Base-by-base conservation (phyloP, 2,329 filamentous ascomycete genomes). In the Emericellopsis atlantica region DNA sequence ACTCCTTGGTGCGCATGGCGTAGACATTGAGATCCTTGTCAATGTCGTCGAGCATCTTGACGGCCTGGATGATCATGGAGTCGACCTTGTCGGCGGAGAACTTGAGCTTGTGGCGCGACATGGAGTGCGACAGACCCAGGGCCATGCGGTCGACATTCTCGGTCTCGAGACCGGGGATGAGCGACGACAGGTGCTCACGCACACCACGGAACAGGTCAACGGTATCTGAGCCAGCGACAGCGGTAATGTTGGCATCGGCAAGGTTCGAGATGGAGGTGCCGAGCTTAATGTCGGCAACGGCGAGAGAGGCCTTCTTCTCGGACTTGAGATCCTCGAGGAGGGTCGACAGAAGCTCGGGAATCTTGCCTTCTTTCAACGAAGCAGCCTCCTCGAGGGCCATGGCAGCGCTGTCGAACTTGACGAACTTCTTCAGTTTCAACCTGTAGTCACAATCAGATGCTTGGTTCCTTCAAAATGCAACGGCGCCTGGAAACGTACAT, bases 21-120 rank as follows among this genome's bases (percentile, higher is more conserved):
- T 95, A 96, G 53, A 86, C 92, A 71, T 98, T 98, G 48, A 98
- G 72, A 66, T 98, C 92, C 74, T 98, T 98, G 70, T 98, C 92
- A 46, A 98, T 70, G 49, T 98, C 92, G 59, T 98, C 92, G 37
- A 98, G 74, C 40, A 95, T 77, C 48, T 84, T 82, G 58, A 98
- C 92, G 43, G 89, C 89, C 67, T 98, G 92, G 44, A 98, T 89
- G 57, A 98, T 95, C 92, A 98, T 98, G 40, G 92, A 92, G 60
- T 98, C 92, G 51, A 98, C 90, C 74, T 98, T 98, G 59, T 98
- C 89, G 43, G 90, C 84, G 8, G 87, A 95, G 68, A 98, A 98
- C 72, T 95, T 95, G 57, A 98, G 79, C 74, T 95, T 96, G 70
- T 98, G 89, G 48, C 89, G 82, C 37, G 90, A 94, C 55, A 98